Percentiles rank a stretch among this genome's conserved stretches.
Evolutionary conservation across 805 yeast genomes (phyloP).

Genomic region (Ogataea sp.): DNA sequence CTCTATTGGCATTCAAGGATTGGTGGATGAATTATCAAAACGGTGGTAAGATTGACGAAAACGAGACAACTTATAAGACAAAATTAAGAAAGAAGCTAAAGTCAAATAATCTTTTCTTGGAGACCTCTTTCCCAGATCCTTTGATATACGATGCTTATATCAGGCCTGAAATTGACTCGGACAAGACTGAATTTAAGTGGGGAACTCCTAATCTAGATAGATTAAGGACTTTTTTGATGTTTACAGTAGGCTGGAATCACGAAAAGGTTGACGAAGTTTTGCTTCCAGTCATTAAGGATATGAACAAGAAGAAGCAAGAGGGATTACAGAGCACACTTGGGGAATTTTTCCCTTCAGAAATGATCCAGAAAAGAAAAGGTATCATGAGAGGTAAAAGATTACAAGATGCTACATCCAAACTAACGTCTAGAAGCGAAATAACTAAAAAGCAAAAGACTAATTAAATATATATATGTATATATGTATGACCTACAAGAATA

Average conservation of each 20-base stretch:
- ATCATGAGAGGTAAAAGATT: slow-evolving; percentile 52
- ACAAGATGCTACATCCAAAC: slow-evolving; percentile 45
- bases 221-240: slow-evolving; percentile 60
- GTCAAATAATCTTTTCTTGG: slow-evolving; percentile 45
- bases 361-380: slow-evolving; percentile 37
- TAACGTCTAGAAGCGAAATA: slow-evolving; percentile 20
- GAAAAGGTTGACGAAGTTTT: slow-evolving; percentile 72
- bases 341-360: slow-evolving; percentile 62
- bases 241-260: slow-evolving; percentile 73
- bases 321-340: slow-evolving; percentile 53
- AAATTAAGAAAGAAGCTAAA: slow-evolving; percentile 52
- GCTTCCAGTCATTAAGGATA: slow-evolving; percentile 75
- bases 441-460: slow-evolving; percentile 1
- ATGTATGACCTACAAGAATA: background rate
- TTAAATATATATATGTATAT: background rate
- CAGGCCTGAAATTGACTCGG: slow-evolving; percentile 78
- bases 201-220: slow-evolving; percentile 82
- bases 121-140: slow-evolving; percentile 61
- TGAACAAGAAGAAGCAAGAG: slow-evolving; percentile 53
- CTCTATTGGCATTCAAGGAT: slow-evolving; percentile 29
- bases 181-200: slow-evolving; percentile 76
- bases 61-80: slow-evolving; percentile 35
- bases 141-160: slow-evolving; percentile 67
- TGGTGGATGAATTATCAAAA: slow-evolving; percentile 52
- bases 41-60: slow-evolving; percentile 28